Evolutionary conservation across 495 filamentous ascomycete genomes (phyloP), one percentile per base, ranked within the genome.

Genomic region (Penicillium argentinense): DNA sequence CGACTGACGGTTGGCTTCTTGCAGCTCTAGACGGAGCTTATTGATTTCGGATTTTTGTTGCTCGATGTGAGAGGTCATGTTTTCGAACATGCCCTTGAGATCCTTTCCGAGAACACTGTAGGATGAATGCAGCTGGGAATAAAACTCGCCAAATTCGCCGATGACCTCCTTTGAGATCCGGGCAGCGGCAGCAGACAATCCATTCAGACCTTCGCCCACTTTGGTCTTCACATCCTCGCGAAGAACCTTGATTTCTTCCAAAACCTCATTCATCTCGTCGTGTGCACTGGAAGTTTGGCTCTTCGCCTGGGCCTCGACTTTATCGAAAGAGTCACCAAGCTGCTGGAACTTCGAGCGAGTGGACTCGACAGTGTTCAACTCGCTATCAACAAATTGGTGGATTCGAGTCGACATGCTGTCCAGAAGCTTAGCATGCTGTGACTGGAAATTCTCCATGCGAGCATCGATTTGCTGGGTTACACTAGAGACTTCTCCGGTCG

Each of bases 111-210:
- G 77, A n/a, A 79, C 80, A 53, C 83, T 86, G 67, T 95, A 97
- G 1, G 95, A 97, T 7, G 73, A 56, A 55, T 96, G 88, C 29
- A 98, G 76, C 74, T 91, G 84, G 43, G 71, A 79, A 54, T 96
- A 89, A 47, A 97, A 96, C 14, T 77, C 77, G 7, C 82, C 75
- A 26, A 97, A 76, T 63, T 97, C 92, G 40, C 79, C 84, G 36
- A 96, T 84, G n/a, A 98, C 91, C 55, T 93, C 91, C 17, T 85
- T 84, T 0, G 89, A 88, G 45, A 97, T 97, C 13, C 83, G 81
- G 62, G 88, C 87, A 5, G 93, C 92, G 9, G 91, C 92, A 21
- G 76, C 78, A 1, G 91, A 89, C 3, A 98, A 80, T 5, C 89
- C 85, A 59, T 86, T 85, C 12, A 98, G 75, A 3, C 92, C 91